A percentile compares a stretch with the other conserved stretches of the same genome.
Conservation (phyloP, 2,329 filamentous ascomycete genomes). For the Aspergillus novofumigatus region DNA sequence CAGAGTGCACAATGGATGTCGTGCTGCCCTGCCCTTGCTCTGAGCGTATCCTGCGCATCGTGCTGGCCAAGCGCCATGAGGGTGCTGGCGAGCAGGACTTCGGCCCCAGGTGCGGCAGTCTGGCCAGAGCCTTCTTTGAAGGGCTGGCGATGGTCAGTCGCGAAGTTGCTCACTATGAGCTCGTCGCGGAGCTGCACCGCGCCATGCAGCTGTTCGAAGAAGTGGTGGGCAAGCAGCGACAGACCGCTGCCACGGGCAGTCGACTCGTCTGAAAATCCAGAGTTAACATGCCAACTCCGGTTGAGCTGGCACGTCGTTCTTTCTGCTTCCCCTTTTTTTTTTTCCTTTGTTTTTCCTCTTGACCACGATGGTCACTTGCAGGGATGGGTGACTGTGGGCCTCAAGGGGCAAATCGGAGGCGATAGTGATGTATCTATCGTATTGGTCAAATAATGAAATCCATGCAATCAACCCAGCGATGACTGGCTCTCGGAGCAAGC, state of each 20-base stretch:
- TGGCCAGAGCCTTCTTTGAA: slow-evolving; percentile 31
- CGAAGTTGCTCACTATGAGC: slow-evolving; percentile 15
- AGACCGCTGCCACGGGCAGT: not conserved
- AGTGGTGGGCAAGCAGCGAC: slow-evolving; percentile 30
- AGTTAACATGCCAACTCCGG: not conserved
- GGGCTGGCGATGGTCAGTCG: slow-evolving; percentile 22
- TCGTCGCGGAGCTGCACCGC: slow-evolving; percentile 21
- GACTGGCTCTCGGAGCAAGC: not conserved
- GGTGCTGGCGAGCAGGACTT: slow-evolving; percentile 14
- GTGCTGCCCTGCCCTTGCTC: slow-evolving; percentile 34
- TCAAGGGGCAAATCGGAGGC: not conserved
- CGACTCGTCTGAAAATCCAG: not conserved
- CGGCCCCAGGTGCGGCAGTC: slow-evolving; percentile 20
- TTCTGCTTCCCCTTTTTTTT: slow-evolving; percentile 1
- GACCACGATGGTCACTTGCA: not conserved
- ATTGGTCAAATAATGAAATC: not conserved
- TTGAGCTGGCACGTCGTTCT: not conserved
- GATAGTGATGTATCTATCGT: not conserved
- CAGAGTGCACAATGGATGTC: slow-evolving; percentile 28
- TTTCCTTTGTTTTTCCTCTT: slow-evolving; percentile 3
- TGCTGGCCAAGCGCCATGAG: slow-evolving; percentile 20
- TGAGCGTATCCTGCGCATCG: slow-evolving; percentile 29
- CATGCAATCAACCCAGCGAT: not conserved
- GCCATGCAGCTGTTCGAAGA: slow-evolving; percentile 24
- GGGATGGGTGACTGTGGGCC: not conserved